Base-by-base conservation (phyloP, 257 asterid species). In the Mitragyna speciosa region DNA sequence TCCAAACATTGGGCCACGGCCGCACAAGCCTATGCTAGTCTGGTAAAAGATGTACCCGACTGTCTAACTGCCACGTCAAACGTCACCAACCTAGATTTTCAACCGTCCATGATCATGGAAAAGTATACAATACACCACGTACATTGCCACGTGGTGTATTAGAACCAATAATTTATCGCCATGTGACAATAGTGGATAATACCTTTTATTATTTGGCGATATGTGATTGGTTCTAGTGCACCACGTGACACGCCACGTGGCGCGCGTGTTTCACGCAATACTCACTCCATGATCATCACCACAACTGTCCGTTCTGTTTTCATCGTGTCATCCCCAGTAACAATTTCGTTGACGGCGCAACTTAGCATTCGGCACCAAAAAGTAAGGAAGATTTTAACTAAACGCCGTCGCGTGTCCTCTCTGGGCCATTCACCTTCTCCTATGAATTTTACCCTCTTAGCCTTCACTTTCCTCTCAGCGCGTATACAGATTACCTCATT, bases 11-110 rank as follows among this genome's bases (percentile, higher is more conserved):
- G n/a, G n/a, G n/a, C n/a, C n/a, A n/a, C n/a, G n/a, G n/a, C n/a
- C n/a, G n/a, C n/a, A n/a, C n/a, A n/a, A n/a, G n/a, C n/a, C n/a
- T n/a, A n/a, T n/a, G n/a, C n/a, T n/a, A n/a, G n/a, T n/a, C n/a
- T n/a, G n/a, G n/a, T n/a, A n/a, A n/a, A n/a, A 36, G 79, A 8
- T 59, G 79, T n/a, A 61, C 72, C 56, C 26, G 68, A 12, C 39
- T 36, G 39, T 78, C 59, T 39, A 78, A 78, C 82, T 36, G 59
- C 71, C 79, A 1, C 45, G 58, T 61, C 69, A 36, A 24, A 33
- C 72, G 47, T 79, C 63, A 43, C 22, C 63, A 71, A 36, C 68
- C 65, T 26, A 22, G 11, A 61, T 16, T 28, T 33, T 64, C 67
- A 68, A 67, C 70, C 6, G 75, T 77, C 80, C 47, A 49, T 24